Percentiles rank a stretch among this genome's conserved stretches.
These are phyloP conservation scores for Rhynchospora tenuis DNA, from an alignment of 176 grass and related monocot species.

Conservation along the genomic window DNA sequence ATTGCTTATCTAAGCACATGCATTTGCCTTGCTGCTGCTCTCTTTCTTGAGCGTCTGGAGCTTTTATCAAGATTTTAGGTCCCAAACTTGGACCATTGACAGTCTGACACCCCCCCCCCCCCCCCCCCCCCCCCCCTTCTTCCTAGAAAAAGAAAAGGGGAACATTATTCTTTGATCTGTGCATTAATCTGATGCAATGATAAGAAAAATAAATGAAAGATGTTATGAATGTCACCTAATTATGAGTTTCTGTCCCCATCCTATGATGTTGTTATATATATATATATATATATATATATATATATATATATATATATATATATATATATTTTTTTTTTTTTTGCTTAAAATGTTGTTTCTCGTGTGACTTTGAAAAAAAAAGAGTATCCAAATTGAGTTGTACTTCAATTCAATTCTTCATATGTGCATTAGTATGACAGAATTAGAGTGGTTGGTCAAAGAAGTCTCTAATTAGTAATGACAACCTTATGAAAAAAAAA, in stretches of 20 bases:
- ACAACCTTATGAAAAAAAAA: background rate
- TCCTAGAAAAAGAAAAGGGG: background rate
- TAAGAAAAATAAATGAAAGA: background rate
- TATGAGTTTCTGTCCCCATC: background rate
- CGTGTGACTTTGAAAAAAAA: background rate
- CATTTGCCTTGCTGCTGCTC: conserved; percentile 16
- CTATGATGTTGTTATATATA: background rate
- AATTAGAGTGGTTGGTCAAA: background rate
- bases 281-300: no score
- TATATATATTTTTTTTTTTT: background rate
- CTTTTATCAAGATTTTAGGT: conserved; percentile 13
- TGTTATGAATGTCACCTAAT: background rate
- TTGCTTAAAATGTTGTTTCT: background rate
- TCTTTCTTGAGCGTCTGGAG: background rate
- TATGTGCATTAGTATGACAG: background rate
- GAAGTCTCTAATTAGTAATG: background rate
- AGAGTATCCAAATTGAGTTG: background rate
- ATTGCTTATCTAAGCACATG: conserved; percentile 22
- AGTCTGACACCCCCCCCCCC: conserved; percentile 1
- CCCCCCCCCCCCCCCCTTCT: background rate
- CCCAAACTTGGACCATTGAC: conserved; percentile 10
- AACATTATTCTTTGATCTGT: conserved; percentile 6
- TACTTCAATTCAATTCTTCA: background rate
- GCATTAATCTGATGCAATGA: background rate
- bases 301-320: no score